Percentiles rank a stretch among this genome's conserved stretches.
These are phyloP conservation scores for Halteria grandinella DNA, from an alignment of 73 alveolate species.

Conservation along the genomic window DNA sequence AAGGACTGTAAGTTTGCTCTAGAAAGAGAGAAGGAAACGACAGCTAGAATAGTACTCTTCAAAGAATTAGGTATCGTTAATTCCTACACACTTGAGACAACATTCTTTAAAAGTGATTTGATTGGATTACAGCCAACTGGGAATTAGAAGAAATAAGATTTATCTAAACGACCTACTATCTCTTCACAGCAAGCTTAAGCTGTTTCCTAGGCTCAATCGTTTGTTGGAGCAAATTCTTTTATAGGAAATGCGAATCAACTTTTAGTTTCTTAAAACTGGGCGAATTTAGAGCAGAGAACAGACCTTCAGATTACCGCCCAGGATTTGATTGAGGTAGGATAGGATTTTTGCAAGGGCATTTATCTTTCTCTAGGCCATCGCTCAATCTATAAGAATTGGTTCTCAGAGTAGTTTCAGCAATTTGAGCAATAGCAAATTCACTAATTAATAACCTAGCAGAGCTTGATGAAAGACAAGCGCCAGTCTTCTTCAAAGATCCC, in stretches of 20 bases:
- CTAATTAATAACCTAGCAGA: no score
- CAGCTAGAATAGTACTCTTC: conserved; percentile 58
- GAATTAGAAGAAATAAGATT: background rate
- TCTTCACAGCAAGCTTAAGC: no score
- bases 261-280: no score
- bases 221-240: no score
- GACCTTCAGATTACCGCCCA: conserved; percentile 25
- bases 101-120: conserved; percentile 48
- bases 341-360: conserved; percentile 34
- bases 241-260: no score
- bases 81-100: conserved; percentile 54
- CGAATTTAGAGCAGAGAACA: conserved; percentile 25
- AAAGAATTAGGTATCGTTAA: conserved; percentile 54
- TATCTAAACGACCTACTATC: background rate
- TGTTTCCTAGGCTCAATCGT: no score
- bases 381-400: no score
- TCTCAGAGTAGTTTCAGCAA: no score
- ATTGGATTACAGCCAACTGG: background rate
- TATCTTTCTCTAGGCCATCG: no score
- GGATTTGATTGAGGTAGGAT: conserved; percentile 51
- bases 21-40: conserved; percentile 55
- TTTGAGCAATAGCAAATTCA: no score
- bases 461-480: no score
- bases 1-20: conserved; percentile 49
- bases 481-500: no score